Evolutionary conservation across 2,329 filamentous ascomycete genomes (phyloP), one percentile per base, ranked within the genome.

Genomic region (Teratosphaeria nubilosa): DNA sequence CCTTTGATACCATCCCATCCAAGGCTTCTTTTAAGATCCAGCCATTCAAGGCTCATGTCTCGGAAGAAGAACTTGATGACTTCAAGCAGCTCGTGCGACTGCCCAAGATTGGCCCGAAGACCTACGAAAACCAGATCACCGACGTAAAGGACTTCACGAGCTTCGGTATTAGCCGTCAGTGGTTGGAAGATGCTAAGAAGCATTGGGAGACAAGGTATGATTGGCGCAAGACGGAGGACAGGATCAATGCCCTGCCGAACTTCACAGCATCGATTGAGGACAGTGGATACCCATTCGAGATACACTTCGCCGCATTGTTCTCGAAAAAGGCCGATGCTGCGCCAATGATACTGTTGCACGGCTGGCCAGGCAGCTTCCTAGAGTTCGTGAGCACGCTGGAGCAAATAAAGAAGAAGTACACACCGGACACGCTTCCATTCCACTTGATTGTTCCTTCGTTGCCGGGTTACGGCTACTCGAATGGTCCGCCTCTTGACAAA

Each of bases 241-340:
- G 66, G 16, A 76, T 81, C 63, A 82, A 82, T 64, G 73, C 69
- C 13, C 77, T 78, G 51, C 79, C 79, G 1, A 78, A 82, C 60
- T 82, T 76, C 70, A 78, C 69, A 1, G 68, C 72, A 0, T 61
- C 69, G 0, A 70, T 82, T 55, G 70, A 73, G 11, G 75, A 78
- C 25, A 68, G 69, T 5, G 70, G 70, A 20, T 60, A 62, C 11
- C 64, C 62, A 0, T 72, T 77, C 57, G 66, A 73, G 3, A 71
- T 84, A 48, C 81, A 84, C 63, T 84, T 84, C 64, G 66, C 75
- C 1, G 81, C 76, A 0, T 70, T 84, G 0, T 84, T 84, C 58
- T 82, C 80, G 0, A 62, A 71, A 14, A 76, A 75, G 20, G 50
- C 68, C 1, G 74, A 78, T 60, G 82, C 82, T 0, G 72, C 79